Base-by-base conservation (phyloP, 345 rosid genomes). In the Citrus hindsii region DNA sequence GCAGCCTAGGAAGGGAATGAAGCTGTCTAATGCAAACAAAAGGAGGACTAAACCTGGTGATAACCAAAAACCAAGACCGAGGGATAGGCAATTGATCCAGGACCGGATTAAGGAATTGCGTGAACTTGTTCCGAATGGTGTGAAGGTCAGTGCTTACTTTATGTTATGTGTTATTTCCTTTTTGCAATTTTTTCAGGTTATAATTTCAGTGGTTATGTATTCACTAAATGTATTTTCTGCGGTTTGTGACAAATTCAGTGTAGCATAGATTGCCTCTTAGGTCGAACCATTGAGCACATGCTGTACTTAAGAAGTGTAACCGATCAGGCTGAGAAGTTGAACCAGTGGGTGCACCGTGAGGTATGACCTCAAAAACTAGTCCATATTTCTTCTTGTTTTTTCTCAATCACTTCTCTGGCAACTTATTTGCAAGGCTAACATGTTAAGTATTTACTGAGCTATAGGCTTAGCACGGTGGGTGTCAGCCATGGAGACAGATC, bases 61-160 rank as follows among this genome's bases (percentile, higher is more conserved):
- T 69, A 85, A 80, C 78, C 93, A 69, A 70, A 87, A 56, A 83
- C 85, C 87, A 30, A 87, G 93, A 80, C 95, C 95, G 27, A 84
- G 93, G 83, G 96, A 90, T 68, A 85, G 92, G 69, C 96, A 89
- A 67, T 75, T 89, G 76, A 92, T 92, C 77, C 93, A 92, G 79
- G 96, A 92, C 60, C 86, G 94, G 48, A 86, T 90, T 14, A 90
- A 86, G 82, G 94, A 92, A 81, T 84, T 92, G 22, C 81, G 96
- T 37, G 89, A 86, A 72, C 91, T 90, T 28, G 90, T 92, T 79
- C 92, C 93, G 35, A 82, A 88, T 76, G 87, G 95, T 38, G 46
- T 82, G 71, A 88, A 87, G 88, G 93, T 88, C 27, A 77, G 77
- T 70, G 48, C 76, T 35, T 35, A 38, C 25, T 81, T 55, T 42